These are phyloP conservation scores for Quambalaria eucalypti DNA, from an alignment of 1,284 basidiomycete species.

Conservation along the genomic window DNA sequence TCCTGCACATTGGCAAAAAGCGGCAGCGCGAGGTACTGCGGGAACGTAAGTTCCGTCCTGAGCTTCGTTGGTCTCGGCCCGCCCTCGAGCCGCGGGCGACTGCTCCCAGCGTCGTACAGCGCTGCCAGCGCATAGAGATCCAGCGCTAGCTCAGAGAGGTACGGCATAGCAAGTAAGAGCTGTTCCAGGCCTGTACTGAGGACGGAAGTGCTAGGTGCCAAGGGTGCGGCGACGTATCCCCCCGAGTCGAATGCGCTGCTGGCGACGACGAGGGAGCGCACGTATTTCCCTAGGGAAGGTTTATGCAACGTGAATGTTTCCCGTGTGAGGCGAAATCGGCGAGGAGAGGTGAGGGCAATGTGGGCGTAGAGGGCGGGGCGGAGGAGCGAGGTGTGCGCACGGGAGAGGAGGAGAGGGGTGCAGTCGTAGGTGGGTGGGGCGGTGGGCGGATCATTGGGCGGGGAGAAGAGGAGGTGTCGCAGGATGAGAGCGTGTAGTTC, in stretches of 20 bases:
- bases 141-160: constrained; percentile 22
- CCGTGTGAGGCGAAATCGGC: constrained; percentile 17
- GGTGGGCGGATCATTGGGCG: too few relatives aligned
- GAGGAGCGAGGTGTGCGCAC: constrained; percentile 16
- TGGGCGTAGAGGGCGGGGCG: constrained; percentile 20
- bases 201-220: constrained; percentile 19
- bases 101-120: constrained; percentile 18
- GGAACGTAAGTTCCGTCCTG: constrained; percentile 25
- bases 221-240: constrained; percentile 24
- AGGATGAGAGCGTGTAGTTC: too few relatives aligned
- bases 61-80: constrained; percentile 18
- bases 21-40: constrained; percentile 26
- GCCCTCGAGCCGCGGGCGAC: constrained; percentile 14
- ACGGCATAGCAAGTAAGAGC: constrained; percentile 22
- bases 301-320: constrained; percentile 28
- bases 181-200: constrained; percentile 27
- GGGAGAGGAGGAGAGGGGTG: constrained; percentile 13
- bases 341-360: constrained; percentile 18
- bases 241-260: constrained; percentile 17
- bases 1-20: constrained; percentile 22
- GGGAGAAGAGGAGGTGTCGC: too few relatives aligned
- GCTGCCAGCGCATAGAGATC: constrained; percentile 31
- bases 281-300: constrained; percentile 16
- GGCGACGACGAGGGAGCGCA: constrained; percentile 17
- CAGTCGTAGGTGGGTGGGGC: not conserved